Evolutionary conservation across 2,329 filamentous ascomycete genomes (phyloP).

Genomic region (Sphaerulina populicola): DNA sequence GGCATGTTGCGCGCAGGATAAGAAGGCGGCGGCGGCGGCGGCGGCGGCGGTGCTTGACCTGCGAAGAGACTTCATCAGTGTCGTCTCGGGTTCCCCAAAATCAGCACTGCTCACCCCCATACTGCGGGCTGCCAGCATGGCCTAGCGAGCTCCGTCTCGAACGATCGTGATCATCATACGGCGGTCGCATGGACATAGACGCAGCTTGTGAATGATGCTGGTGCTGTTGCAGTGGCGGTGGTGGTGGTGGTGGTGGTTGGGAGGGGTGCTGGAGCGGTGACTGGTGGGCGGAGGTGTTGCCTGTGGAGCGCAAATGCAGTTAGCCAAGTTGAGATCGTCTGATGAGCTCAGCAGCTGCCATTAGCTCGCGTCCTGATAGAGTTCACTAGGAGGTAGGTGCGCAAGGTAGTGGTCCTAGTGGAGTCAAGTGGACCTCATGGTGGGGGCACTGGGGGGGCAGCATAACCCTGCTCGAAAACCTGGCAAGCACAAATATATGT

Average conservation of each 20-base stretch:
- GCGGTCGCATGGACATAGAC: conserved; percentile 34
- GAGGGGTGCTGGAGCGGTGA: conserved; percentile 11
- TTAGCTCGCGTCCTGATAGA: background rate
- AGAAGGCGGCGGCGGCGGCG: conserved; percentile 31
- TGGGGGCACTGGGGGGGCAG: background rate
- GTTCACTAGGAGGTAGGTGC: background rate
- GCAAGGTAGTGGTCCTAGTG: background rate
- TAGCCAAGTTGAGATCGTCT: conserved; percentile 6
- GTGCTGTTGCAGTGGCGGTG: conserved; percentile 19
- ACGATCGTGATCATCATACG: conserved; percentile 32
- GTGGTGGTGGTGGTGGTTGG: conserved; percentile 5
- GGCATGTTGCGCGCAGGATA: conserved; percentile 43
- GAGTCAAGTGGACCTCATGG: background rate
- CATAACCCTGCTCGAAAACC: background rate
- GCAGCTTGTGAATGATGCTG: conserved; percentile 23
- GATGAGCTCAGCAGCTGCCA: background rate
- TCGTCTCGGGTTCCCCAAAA: background rate
- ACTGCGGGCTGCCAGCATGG: conserved; percentile 30
- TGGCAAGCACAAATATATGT: background rate
- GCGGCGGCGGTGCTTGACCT: conserved; percentile 25
- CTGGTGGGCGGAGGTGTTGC: conserved; percentile 5
- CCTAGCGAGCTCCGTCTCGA: conserved; percentile 40
- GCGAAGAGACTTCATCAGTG: background rate
- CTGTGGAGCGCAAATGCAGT: conserved; percentile 4
- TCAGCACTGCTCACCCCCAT: conserved; percentile 16